A percentile compares a stretch with the other conserved stretches of the same genome.
These are phyloP conservation scores for Ophiostoma piceae DNA, from an alignment of 2,329 filamentous ascomycete species.

Conservation along the genomic window DNA sequence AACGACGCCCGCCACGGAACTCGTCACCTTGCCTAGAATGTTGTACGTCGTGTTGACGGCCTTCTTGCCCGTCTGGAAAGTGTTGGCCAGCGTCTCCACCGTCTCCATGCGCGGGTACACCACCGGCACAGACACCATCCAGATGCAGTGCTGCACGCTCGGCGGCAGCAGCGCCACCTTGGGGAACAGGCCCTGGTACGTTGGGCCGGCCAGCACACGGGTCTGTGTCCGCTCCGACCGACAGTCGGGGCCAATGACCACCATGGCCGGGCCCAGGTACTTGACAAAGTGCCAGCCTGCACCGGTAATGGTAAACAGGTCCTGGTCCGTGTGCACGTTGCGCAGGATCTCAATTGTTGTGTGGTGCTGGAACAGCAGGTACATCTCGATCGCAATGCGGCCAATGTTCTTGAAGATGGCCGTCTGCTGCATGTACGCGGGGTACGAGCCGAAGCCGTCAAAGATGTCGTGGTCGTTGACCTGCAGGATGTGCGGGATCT, in stretches of 20 bases:
- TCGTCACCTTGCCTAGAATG: conserved; percentile 88
- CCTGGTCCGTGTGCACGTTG: conserved; percentile 78
- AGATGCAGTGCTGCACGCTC: conserved; percentile 92
- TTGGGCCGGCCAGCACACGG: conserved; percentile 91
- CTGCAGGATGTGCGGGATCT: conserved; percentile 89
- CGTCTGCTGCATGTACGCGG: conserved; percentile 96
- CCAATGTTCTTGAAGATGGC: conserved; percentile 99
- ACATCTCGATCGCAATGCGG: conserved; percentile 93
- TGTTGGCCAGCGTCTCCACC: conserved; percentile 85
- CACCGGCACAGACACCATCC: conserved; percentile 89
- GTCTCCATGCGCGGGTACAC: conserved; percentile 88
- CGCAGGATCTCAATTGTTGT: conserved; percentile 90
- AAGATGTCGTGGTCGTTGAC: conserved; percentile 99
- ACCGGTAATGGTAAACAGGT: conserved; percentile 96
- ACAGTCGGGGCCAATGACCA: conserved; percentile 84
- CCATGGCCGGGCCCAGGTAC: conserved; percentile 84
- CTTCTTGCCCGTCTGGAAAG: conserved; percentile 91
- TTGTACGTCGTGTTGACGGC: conserved; percentile 96
- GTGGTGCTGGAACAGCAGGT: conserved; percentile 95
- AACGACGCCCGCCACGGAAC: conserved; percentile 89
- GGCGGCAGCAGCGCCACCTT: conserved; percentile 87
- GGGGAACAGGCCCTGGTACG: conserved; percentile 94
- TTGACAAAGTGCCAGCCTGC: conserved; percentile 98
- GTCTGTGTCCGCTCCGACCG: conserved; percentile 84
- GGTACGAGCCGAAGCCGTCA: conserved; percentile 94